Evolutionary conservation across 2,329 filamentous ascomycete genomes (phyloP), one percentile per base, ranked within the genome.

Genomic region (Exophiala phaeomuriformis): DNA sequence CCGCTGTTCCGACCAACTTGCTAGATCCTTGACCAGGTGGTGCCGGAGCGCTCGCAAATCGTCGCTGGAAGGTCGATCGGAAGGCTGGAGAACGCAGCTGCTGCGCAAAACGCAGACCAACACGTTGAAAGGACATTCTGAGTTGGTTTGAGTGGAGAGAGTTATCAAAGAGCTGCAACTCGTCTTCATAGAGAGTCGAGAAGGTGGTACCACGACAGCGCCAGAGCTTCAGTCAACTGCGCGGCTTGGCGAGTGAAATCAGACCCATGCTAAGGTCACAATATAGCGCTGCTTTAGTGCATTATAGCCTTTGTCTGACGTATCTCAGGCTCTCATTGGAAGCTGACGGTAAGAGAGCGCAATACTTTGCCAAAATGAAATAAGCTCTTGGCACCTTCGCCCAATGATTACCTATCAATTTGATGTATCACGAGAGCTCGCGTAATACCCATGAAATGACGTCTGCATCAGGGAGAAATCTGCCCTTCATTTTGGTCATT

Each of bases 71-170:
- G 60, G 75, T 71, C 50, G 74, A 73, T 68, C 81, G 81, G 65
- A 76, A 69, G 65, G 76, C 73, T 60, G 77, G 72, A 43, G 67
- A 66, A 67, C 81, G 81, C 64, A 83, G 70, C 72, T 80, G 81
- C 75, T 83, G 81, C 61, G 80, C 75, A 58, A 77, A 71, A 67
- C 83, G 83, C 68, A 81, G 67, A 62, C 82, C 68, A 64, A 77
- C 75, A 70, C 82, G 81, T 71, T 81, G 78, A 66, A 80, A 72
- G 65, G 84, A 75, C 85, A 89, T 88, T 54, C 68, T 78, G 29
- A 30, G 33, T 30, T 39, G 31, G 43, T 41, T 29, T 39, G 57
- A 57, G 57, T 51, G 48, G 57, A 56, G 53, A 56, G 57, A 36
- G 47, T 19, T 33, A 30, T 9, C 35, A 32, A 47, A 2, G 4